Conservation (phyloP, 2,329 filamentous ascomycete species). For the Madurella mycetomatis region DNA sequence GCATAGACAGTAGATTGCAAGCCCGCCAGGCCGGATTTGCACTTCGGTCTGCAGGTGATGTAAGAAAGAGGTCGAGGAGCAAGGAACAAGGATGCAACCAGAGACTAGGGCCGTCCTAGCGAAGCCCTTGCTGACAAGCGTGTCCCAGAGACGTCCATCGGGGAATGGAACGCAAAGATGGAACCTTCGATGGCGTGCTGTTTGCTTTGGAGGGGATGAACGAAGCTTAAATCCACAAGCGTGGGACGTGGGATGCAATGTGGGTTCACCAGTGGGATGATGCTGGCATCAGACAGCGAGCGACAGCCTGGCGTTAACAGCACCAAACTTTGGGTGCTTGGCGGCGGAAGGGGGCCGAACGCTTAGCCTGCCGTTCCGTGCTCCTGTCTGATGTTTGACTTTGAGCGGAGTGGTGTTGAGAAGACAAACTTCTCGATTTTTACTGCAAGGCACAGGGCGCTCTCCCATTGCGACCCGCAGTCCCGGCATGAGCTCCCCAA, state of each 20-base stretch:
- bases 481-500: not conserved
- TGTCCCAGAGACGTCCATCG: not conserved
- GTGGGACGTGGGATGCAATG: not conserved
- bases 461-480: not conserved
- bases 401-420: not conserved
- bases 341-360: not conserved
- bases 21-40: conserved; percentile 13
- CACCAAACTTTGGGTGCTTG: conserved; percentile 1
- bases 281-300: conserved; percentile 5
- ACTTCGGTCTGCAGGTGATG: conserved; percentile 7
- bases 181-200: conserved; percentile 7
- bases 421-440: not conserved
- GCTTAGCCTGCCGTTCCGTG: not conserved
- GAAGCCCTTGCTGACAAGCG: not conserved
- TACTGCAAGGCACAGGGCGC: not conserved
- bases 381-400: not conserved
- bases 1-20: conserved; percentile 17
- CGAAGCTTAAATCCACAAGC: conserved; percentile 19
- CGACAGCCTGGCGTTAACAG: not conserved
- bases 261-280: not conserved
- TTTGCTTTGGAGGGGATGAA: conserved; percentile 17
- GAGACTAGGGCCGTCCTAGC: not conserved
- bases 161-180: conserved; percentile 1
- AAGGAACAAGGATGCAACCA: conserved; percentile 4
- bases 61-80: conserved; percentile 2